Conservation (phyloP, 2,329 filamentous ascomycete genomes). For the Camillea tinctor region DNA sequence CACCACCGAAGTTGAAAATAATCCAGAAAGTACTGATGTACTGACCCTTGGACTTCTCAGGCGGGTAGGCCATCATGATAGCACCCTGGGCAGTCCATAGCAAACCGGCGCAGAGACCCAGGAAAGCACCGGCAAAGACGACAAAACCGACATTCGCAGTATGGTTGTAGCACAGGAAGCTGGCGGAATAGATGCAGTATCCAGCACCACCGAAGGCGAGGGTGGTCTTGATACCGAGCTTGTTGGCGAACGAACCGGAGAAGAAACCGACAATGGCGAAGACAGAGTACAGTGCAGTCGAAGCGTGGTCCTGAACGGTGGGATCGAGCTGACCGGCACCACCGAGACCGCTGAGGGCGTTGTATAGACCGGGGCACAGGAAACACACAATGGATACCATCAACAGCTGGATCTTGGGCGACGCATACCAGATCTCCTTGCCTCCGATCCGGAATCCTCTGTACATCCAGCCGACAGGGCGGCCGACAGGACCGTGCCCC, state of each 20-base stretch:
- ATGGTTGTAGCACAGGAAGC: conserved; percentile 70
- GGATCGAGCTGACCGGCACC: conserved; percentile 60
- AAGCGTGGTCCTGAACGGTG: conserved; percentile 60
- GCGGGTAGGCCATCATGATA: conserved; percentile 88
- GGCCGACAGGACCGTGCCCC: conserved; percentile 23
- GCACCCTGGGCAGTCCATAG: conserved; percentile 82
- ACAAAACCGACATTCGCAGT: conserved; percentile 67
- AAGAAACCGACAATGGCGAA: conserved; percentile 64
- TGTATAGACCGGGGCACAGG: conserved; percentile 72
- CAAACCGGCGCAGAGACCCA: conserved; percentile 76
- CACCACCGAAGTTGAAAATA: conserved; percentile 89
- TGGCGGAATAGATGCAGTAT: conserved; percentile 72
- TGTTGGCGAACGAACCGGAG: conserved; percentile 76
- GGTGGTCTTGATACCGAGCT: conserved; percentile 66
- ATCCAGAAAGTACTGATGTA: conserved; percentile 94
- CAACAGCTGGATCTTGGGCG: conserved; percentile 68
- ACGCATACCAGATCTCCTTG: conserved; percentile 66
- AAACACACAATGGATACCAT: conserved; percentile 72
- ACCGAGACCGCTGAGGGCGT: conserved; percentile 64
- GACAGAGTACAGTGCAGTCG: conserved; percentile 47
- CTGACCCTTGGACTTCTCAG: conserved; percentile 76
- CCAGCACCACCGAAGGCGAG: conserved; percentile 72
- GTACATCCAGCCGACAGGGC: conserved; percentile 66
- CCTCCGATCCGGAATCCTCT: conserved; percentile 55
- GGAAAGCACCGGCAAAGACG: conserved; percentile 72